Conservation (phyloP, 257 asterid species). For the Eucommia ulmoides region DNA sequence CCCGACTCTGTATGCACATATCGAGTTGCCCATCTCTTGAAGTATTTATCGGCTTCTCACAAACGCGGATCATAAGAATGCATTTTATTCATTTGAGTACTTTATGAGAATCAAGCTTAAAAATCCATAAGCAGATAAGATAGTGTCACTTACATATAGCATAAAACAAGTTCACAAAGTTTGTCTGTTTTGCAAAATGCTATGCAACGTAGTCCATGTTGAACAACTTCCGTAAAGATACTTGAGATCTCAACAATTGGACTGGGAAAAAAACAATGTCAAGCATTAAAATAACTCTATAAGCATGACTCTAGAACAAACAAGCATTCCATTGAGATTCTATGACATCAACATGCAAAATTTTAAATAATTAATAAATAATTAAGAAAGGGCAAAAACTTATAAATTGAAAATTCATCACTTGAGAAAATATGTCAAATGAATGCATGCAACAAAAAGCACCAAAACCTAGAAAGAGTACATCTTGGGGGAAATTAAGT, state of each 20-base stretch:
- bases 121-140: no score
- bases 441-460: no score
- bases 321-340: no score
- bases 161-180: slow-evolving; percentile 92
- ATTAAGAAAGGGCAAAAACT: no score
- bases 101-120: no score
- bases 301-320: background rate
- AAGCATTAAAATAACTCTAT: slow-evolving; percentile 6
- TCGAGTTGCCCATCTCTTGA: slow-evolving; percentile 47
- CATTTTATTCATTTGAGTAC: slow-evolving; percentile 8
- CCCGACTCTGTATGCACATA: slow-evolving; percentile 78
- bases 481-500: no score
- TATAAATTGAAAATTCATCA: no score
- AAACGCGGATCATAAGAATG: slow-evolving; percentile 14
- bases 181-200: slow-evolving; percentile 92
- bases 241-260: slow-evolving; percentile 82
- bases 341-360: no score
- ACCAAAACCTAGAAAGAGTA: no score
- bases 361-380: no score
- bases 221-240: slow-evolving; percentile 88
- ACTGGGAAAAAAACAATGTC: slow-evolving; percentile 25
- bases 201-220: slow-evolving; percentile 94
- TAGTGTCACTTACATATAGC: slow-evolving; percentile 66
- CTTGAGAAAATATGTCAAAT: no score
- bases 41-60: slow-evolving; percentile 74